Conservation (phyloP, 2,329 filamentous ascomycete species). For the Calonectria honghensis region DNA sequence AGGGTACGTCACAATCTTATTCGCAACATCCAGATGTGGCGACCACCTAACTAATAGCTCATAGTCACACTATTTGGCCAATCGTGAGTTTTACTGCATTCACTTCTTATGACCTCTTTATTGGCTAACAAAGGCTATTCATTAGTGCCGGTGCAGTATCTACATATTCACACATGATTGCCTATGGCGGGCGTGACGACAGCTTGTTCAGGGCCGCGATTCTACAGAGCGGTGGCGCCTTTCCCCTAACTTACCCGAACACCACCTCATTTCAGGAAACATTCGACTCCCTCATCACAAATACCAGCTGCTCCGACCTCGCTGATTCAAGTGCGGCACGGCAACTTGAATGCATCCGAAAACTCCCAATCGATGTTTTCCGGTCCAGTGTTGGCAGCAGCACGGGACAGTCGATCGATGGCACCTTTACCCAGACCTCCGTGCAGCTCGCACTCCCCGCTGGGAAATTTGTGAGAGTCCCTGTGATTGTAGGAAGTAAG, state of each 20-base stretch:
- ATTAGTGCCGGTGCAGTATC: not conserved
- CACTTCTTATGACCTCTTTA: not conserved
- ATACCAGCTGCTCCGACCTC: not conserved
- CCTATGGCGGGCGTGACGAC: conserved; percentile 12
- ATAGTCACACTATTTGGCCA: conserved; percentile 9
- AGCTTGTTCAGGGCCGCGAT: conserved; percentile 2
- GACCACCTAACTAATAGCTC: not conserved
- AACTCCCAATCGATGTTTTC: conserved; percentile 2
- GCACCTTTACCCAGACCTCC: conserved; percentile 4
- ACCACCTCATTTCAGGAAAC: conserved; percentile 8
- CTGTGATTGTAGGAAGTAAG: conserved; percentile 9
- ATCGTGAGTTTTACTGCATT: not conserved
- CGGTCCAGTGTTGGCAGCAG: conserved; percentile 4
- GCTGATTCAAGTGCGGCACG: not conserved
- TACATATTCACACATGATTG: not conserved
- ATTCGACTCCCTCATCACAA: conserved; percentile 6
- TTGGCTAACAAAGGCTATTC: not conserved
- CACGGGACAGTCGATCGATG: conserved; percentile 14
- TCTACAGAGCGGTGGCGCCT: conserved; percentile 9
- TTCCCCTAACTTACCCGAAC: not conserved
- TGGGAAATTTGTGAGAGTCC: conserved; percentile 1
- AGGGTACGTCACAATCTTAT: not conserved
- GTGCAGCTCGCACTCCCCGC: conserved; percentile 1
- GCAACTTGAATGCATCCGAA: conserved; percentile 7
- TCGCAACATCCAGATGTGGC: not conserved